Base-by-base conservation (phyloP, 108 stramenopile species). In the Cyclotella cryptica region DNA sequence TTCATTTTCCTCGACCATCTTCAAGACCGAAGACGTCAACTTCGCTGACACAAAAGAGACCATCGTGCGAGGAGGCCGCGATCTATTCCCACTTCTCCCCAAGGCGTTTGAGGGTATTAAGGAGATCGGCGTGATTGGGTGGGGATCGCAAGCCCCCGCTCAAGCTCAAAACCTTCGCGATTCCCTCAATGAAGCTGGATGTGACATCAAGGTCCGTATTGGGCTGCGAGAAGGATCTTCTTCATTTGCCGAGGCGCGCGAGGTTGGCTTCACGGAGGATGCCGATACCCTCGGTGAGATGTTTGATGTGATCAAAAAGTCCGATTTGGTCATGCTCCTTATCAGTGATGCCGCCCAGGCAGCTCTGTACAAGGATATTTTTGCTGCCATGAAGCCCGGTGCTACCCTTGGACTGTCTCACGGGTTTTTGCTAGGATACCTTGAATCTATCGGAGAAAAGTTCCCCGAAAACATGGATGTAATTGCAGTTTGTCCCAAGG, bases 101-200 rank as follows among this genome's bases (percentile, higher is more conserved):
- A 86, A 96, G 72, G 98, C 98, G 46, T 98, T 98, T 83, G 94
- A 98, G 73, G 96, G 96, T 14, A 98, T 98, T 73, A 87, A 96
- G 80, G 87, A 95, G 67, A 92, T 98, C 75, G 98, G 98, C 53
- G 96, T 98, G 40, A 97, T 98, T 70, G 98, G 98, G 67, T 98
- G 98, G 98, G 98, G 98, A 61, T 98, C 97, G 24, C 98, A 98
- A 74, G 98, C 97, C 30, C 98, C 98, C 42, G 98, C 98, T 42
- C 98, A 98, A 87, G 98, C 95, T 40, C 97, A 98, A 75, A 98
- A 98, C 88, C 80, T 98, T 72, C 75, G 86, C 59, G 98, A 98
- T 60, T 96, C 98, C 22, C 74, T 98, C 19, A 74, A 80, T 3
- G 93, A 90, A 72, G 88, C 78, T 49, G 96, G 92, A 53, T 83